Base-by-base conservation (phyloP, 371 early-diverging fungal species). In the Funneliformis caledonium region DNA sequence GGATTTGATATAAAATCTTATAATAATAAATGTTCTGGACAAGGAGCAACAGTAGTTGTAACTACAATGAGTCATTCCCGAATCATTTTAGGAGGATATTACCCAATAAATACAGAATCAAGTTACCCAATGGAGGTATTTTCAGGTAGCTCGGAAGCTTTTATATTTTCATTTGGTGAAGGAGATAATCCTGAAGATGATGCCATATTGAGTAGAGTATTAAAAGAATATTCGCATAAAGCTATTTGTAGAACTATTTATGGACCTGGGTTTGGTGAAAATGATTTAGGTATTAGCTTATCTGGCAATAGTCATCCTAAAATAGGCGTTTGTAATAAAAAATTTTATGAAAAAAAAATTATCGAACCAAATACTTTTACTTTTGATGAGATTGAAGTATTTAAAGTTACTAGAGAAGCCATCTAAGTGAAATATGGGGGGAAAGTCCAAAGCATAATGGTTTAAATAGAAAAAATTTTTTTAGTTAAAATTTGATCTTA, bases 11-110 rank as follows among this genome's bases (percentile, higher is more conserved):
- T 10, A 43, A 16, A 8, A 47, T 22, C 47, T 22, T 70, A 70
- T 48, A n/a, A 72, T 45, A 31, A 26, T 60, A 72, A 80, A 80
- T 69, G 69, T 33, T 37, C 37, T 14, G 65, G 47, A 42, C 26
- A 67, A 42, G 72, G 80, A 12, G 22, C 72, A 12, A 80, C 80
- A 43, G 67, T 80, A 37, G 80, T 80, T 10, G 72, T 80, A 45
- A 61, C 48, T 8, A 72, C 72, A 12, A 19, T 80, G 33, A 67
- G 65, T 52, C 47, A 80, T 72, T 45, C 56, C 8, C 14, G 43
- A 60, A 16, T 70, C 12, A 45, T 80, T n/a, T 37, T 80, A 45
- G 80, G 80, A 16, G 80, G 80, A 12, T 80, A 80, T 31, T 70
- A 80, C 72, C 80, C 80, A 2, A 60, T 80, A 56, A 70, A 45